Base-by-base conservation (phyloP, 2,329 filamentous ascomycete species). In the Cercospora beticola region DNA sequence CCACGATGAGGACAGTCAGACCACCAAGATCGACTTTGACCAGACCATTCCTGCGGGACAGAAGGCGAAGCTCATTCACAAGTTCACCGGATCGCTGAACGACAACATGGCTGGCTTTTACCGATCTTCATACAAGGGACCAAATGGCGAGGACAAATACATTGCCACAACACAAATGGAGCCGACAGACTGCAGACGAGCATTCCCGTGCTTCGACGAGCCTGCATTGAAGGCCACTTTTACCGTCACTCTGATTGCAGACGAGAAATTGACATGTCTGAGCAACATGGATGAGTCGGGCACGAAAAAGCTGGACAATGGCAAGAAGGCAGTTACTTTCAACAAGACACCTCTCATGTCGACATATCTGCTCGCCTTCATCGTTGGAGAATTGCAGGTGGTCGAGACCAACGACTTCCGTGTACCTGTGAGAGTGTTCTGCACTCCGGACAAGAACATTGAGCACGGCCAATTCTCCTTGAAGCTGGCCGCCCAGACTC, bases 81-180 rank as follows among this genome's bases (percentile, higher is more conserved):
- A 87, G 74, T 97, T 96, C 81, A 89, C 87, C 9, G 93, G 93
- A 49, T 86, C 85, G 54, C 83, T 97, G 76, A 97, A 97, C 80
- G 92, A 97, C 79, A 94, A 95, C 82, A 97, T 98, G 93, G 94
- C 94, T 60, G 94, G 94, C 59, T 98, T 98, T 86, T 98, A 98
- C 83, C 89, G 94, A 68, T 97, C 93, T 1, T 96, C 93, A 6
- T 98, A 94, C 85, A 96, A 95, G 84, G 89, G 88, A 70, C 82
- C 87, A 60, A 89, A 95, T 76, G 94, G 94, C 46, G 88, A 88
- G 69, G 89, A 90, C 68, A 92, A 91, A 73, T 91, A 94, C 79
- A 86, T 98, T 77, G 94, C 94, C 30, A 94, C 93, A 28, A 92
- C 92, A 18, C 94, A 98, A 84, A 97, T 98, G 92, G 94, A 98